A percentile compares a stretch with the other conserved stretches of the same genome.
These are phyloP conservation scores for Penicillium alfredii DNA, from an alignment of 495 filamentous ascomycete genomes.

Conservation along the genomic window DNA sequence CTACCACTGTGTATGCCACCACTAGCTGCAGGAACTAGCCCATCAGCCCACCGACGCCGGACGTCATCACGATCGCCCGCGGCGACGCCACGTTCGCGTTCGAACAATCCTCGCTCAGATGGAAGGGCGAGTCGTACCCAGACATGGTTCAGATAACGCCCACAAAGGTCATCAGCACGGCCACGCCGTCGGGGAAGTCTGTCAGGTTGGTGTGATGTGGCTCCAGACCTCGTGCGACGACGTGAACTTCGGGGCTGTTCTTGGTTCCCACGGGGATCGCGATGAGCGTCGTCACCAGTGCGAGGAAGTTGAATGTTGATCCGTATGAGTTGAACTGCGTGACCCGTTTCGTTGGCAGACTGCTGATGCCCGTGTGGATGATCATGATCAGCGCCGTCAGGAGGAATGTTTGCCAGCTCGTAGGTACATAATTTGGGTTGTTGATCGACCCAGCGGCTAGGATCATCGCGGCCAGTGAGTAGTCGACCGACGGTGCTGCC, in stretches of 20 bases:
- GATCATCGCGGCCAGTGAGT: constrained; percentile 63
- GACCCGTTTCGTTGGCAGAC: constrained; percentile 68
- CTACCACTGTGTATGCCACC: constrained; percentile 72
- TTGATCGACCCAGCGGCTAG: constrained; percentile 64
- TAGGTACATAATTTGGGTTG: constrained; percentile 60
- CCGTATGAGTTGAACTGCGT: constrained; percentile 71
- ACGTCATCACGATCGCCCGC: constrained; percentile 70
- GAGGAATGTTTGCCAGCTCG: constrained; percentile 64
- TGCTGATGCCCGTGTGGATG: constrained; percentile 64
- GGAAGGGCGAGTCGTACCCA: constrained; percentile 70
- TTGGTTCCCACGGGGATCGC: constrained; percentile 60
- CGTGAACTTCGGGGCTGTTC: constrained; percentile 57
- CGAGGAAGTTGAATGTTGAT: constrained; percentile 69
- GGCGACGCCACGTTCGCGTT: constrained; percentile 72
- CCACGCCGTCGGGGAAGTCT: constrained; percentile 64
- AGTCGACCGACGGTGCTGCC: constrained; percentile 60
- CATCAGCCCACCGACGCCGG: constrained; percentile 58
- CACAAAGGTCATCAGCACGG: constrained; percentile 73
- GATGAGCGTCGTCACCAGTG: constrained; percentile 60
- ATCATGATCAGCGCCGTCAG: constrained; percentile 65
- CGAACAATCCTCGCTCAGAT: constrained; percentile 71
- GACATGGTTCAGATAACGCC: constrained; percentile 59
- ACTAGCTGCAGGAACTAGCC: constrained; percentile 75
- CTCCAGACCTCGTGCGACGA: constrained; percentile 61
- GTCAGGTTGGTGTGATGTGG: constrained; percentile 64